phyloP scores from a whole-genome alignment of 2,329 filamentous ascomycete genomes.

The Fusarium nanum region DNA sequence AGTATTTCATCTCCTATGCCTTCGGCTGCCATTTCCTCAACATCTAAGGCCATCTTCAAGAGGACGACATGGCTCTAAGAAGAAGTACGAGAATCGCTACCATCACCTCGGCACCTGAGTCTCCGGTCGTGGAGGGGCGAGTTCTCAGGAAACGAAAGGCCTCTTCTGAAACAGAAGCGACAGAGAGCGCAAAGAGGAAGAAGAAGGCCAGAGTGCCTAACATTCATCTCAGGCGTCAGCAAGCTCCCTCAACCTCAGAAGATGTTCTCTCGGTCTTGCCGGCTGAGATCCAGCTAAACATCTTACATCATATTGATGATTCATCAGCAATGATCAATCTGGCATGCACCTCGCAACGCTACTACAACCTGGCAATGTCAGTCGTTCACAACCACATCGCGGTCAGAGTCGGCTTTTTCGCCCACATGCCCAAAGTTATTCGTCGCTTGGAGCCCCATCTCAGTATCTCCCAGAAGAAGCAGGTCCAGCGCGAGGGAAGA shows the following conservation, averaged over 20 bases:
- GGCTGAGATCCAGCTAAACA: neutral
- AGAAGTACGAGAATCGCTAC: conserved; percentile 2
- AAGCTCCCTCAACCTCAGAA: neutral
- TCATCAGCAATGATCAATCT: neutral
- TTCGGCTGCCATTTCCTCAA: too few species aligned
- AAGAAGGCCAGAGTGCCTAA: neutral
- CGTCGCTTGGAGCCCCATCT: neutral
- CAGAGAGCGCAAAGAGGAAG: neutral
- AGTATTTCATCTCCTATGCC: too few species aligned
- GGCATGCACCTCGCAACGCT: conserved; percentile 10
- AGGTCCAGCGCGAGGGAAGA: neutral
- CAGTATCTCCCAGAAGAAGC: conserved; percentile 11
- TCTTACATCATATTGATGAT: conserved; percentile 1
- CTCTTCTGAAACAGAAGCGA: neutral
- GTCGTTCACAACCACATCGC: conserved; percentile 2
- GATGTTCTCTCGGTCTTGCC: conserved; percentile 9
- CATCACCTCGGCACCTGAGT: neutral
- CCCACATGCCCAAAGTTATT: neutral
- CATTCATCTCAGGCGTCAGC: neutral
- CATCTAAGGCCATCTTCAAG: neutral
- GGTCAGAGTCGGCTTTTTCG: neutral
- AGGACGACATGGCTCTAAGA: neutral
- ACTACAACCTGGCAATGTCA: conserved; percentile 1
- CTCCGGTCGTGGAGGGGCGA: neutral
- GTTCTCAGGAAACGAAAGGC: neutral